phyloP scores from a whole-genome alignment of 2,329 filamentous ascomycete species.

The Tolypocladium paradoxum region DNA sequence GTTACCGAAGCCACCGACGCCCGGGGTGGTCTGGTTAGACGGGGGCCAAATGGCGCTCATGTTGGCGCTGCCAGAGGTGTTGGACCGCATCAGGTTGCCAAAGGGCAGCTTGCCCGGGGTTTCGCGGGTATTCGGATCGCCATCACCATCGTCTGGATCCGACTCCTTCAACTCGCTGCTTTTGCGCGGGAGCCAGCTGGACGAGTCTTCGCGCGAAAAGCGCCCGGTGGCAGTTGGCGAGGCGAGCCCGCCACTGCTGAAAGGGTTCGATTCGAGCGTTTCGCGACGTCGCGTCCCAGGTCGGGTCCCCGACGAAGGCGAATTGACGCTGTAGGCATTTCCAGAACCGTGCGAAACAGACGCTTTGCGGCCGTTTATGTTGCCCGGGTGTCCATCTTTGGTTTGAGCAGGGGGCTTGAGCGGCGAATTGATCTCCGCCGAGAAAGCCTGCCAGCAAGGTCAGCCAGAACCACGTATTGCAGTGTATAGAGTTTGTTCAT shows the following conservation, averaged over 20 bases:
- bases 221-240: constrained; percentile 52
- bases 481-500: constrained; percentile 6
- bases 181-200: constrained; percentile 48
- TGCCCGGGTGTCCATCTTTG: constrained; percentile 47
- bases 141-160: constrained; percentile 42
- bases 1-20: constrained; percentile 76
- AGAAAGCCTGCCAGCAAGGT: constrained; percentile 51
- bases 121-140: constrained; percentile 18
- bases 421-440: constrained; percentile 83
- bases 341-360: constrained; percentile 65
- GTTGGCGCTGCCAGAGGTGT: constrained; percentile 36
- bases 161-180: constrained; percentile 41
- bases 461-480: not conserved
- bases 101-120: constrained; percentile 25
- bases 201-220: constrained; percentile 51
- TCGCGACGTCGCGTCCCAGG: constrained; percentile 74
- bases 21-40: constrained; percentile 47
- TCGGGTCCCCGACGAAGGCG: constrained; percentile 59
- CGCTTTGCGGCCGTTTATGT: constrained; percentile 63
- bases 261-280: constrained; percentile 60
- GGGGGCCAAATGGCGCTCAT: constrained; percentile 33
- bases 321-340: constrained; percentile 57
- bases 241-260: constrained; percentile 37
- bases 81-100: constrained; percentile 40
- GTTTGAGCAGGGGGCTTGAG: constrained; percentile 78